Evolutionary conservation across 2,329 filamentous ascomycete genomes (phyloP).

Genomic region (Alternaria ventricosa): DNA sequence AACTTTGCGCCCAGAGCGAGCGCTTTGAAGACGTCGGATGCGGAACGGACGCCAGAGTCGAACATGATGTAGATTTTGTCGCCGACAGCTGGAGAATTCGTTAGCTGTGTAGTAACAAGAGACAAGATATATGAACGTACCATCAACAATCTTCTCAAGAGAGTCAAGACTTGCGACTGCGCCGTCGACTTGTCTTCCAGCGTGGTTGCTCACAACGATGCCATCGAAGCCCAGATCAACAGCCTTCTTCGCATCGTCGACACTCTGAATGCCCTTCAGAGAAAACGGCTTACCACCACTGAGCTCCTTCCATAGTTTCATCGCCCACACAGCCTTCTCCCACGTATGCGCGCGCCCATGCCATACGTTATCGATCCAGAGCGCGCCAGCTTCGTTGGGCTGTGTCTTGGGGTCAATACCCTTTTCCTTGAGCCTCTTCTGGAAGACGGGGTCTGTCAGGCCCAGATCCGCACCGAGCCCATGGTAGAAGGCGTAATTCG

Average conservation of each 20-base stretch:
- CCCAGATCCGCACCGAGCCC: conserved; percentile 66
- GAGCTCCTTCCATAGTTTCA: conserved; percentile 62
- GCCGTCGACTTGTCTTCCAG: conserved; percentile 69
- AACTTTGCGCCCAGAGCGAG: conserved; percentile 67
- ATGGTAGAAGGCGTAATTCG: conserved; percentile 69
- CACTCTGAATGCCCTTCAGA: conserved; percentile 74
- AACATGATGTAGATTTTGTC: conserved; percentile 63
- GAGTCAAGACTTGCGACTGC: conserved; percentile 66
- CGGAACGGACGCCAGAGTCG: conserved; percentile 65
- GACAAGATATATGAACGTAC: no score
- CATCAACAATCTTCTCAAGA: conserved; percentile 63
- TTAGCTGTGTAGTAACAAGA: conserved; percentile 6
- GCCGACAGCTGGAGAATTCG: conserved; percentile 51
- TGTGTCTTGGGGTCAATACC: conserved; percentile 62
- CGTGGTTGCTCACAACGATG: conserved; percentile 75
- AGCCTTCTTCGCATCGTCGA: conserved; percentile 66
- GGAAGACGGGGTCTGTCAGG: conserved; percentile 66
- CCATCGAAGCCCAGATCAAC: conserved; percentile 68
- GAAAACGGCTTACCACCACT: conserved; percentile 64
- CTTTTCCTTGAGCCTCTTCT: conserved; percentile 57
- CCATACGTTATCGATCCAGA: conserved; percentile 72
- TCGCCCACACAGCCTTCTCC: conserved; percentile 71
- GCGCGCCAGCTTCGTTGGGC: conserved; percentile 61
- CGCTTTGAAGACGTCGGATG: conserved; percentile 66
- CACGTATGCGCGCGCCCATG: conserved; percentile 69